Base-by-base conservation (phyloP, 2,329 filamentous ascomycete species). In the Aureobasidium sp. region DNA sequence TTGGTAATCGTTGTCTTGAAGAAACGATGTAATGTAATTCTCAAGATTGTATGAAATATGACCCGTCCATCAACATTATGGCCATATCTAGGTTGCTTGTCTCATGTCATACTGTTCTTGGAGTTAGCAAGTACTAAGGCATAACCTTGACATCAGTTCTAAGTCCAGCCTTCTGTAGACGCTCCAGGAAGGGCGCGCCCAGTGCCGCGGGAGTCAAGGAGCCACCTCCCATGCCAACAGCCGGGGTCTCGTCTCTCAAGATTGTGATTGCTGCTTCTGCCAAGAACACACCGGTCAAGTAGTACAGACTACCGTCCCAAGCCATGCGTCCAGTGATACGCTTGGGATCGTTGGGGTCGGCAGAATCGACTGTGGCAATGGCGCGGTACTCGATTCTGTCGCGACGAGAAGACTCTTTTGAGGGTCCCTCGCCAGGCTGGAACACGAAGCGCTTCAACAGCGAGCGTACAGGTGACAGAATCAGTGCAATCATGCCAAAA, bases 171-270 rank as follows among this genome's bases (percentile, higher is more conserved):
- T 79, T 77, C 39, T 82, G 76, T 44, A 90, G 68, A 14, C 86
- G 79, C 68, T 90, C 83, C 63, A 91, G 76, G 68, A 84, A 88
- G 10, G 79, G 75, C 66, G 87, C 84, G 1, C 89, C 89, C 2
- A 92, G 75, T 59, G 83, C 88, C 0, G 88, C 86, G 0, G 89
- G 85, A 1, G 89, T 92, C 64, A 89, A 83, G 29, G 90, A 76
- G 3, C 88, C 89, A 21, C 88, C 88, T 1, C 78, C 78, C 13
- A 90, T 74, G 39, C 79, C 73, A 51, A 79, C 76, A 10, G 78
- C 79, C 41, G 75, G 69, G 3, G 83, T 74, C 14, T 85, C 71
- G 25, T 72, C 79, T 62, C 87, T 78, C 16, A 91, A 75, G 36
- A 92, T 76, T 0, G 85, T 84, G 42, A 82, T 75, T 4, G 87